Evolutionary conservation across 345 rosid genomes (phyloP).

Genomic region (Eucalyptus decipiens): DNA sequence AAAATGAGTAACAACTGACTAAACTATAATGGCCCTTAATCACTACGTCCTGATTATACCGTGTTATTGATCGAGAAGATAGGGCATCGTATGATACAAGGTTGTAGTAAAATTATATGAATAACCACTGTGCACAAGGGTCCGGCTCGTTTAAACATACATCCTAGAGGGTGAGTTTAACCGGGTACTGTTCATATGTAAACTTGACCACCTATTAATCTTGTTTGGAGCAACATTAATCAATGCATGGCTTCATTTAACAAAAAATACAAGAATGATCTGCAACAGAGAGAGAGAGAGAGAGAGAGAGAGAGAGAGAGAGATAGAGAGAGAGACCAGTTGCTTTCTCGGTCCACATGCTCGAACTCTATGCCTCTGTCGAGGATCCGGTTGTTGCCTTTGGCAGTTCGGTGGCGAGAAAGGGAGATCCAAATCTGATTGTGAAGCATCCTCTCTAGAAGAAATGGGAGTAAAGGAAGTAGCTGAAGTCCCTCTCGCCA

Average conservation of each 20-base stretch:
- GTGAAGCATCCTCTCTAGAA: conserved; percentile 29
- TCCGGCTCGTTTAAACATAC: not conserved
- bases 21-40: not conserved
- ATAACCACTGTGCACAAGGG: too few species aligned
- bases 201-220: not conserved
- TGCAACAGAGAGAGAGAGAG: too few species aligned
- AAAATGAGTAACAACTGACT: not conserved
- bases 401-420: conserved; percentile 34
- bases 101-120: too few species aligned
- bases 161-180: not conserved
- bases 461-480: conserved; percentile 12
- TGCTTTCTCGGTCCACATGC: conserved; percentile 51
- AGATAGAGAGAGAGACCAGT: conserved; percentile 15
- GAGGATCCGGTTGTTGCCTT: conserved; percentile 31
- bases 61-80: not conserved
- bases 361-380: conserved; percentile 48
- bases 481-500: conserved; percentile 13
- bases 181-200: not conserved
- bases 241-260: not conserved
- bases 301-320: not conserved
- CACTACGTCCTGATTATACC: not conserved
- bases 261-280: not conserved
- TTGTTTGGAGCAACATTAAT: not conserved
- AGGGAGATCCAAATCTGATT: conserved; percentile 39
- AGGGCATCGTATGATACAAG: not conserved